Evolutionary conservation across 2,329 filamentous ascomycete species (phyloP).

Genomic region (Escovopsis sp.): DNA sequence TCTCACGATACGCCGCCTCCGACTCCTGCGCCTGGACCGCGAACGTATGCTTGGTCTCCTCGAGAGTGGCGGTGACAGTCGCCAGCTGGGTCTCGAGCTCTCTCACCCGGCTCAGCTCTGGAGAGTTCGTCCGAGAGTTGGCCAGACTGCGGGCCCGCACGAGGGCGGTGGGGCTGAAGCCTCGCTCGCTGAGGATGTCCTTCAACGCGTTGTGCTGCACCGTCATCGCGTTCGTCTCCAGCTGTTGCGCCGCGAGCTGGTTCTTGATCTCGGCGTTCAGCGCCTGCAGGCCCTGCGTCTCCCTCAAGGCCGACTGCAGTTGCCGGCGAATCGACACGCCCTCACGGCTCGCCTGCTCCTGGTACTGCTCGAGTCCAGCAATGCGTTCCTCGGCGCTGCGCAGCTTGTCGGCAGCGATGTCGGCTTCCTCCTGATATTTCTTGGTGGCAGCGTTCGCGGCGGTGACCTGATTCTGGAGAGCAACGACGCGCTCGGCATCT

Average conservation of each 20-base stretch:
- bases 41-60: constrained; percentile 66
- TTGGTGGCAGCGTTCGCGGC: constrained; percentile 66
- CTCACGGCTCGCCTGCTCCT: constrained; percentile 91
- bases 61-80: constrained; percentile 60
- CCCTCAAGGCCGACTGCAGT: constrained; percentile 68
- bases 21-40: constrained; percentile 71
- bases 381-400: constrained; percentile 91
- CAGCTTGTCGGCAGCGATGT: constrained; percentile 73
- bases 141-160: constrained; percentile 58
- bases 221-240: constrained; percentile 84
- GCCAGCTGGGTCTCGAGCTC: constrained; percentile 84
- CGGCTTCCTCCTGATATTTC: constrained; percentile 79
- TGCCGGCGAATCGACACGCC: constrained; percentile 81
- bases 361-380: constrained; percentile 88
- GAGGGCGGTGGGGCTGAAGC: constrained; percentile 61
- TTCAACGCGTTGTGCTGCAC: constrained; percentile 90
- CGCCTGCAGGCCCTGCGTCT: constrained; percentile 67
- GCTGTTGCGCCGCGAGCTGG: constrained; percentile 69
- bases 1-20: constrained; percentile 82
- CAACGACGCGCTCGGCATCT: constrained; percentile 50
- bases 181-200: constrained; percentile 78
- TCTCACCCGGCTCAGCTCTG: constrained; percentile 62
- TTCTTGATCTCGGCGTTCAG: constrained; percentile 71
- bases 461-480: constrained; percentile 67
- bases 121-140: constrained; percentile 56